Base-by-base conservation (phyloP, 179 eudicot species). In the Camellia oleifera region DNA sequence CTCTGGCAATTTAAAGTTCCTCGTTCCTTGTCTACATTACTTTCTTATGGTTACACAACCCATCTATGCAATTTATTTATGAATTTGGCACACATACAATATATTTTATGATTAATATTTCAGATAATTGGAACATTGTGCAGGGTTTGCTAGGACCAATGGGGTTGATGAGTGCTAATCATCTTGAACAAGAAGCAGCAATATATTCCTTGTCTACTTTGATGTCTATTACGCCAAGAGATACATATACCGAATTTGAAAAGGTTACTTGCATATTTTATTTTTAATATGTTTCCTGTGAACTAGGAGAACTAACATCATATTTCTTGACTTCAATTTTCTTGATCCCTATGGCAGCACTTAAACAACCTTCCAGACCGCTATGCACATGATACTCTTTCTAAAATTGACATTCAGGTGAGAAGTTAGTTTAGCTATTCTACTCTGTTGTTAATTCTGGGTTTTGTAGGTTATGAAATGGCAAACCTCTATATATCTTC, bases 321-420 rank as follows among this genome's bases (percentile, higher is more conserved):
- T 40, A 40, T 72, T 64, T 74, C 52, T 46, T 84, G 66, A 84
- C 66, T 32, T 73, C 72, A 48, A 61, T 14, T 78, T 58, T 83
- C 57, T 70, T 26, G 46, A 40, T 73, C 45, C 40, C 60, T 57
- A 84, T 80, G 71, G 64, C 94, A 97, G 98, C 89, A 89, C 85
- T 82, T 94, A 63, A 80, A 78, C 77, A 82, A 80, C 81, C 88
- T 90, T 82, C 92, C 95, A 53, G 98, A 91, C 70, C 90, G 87
- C 79, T 65, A 53, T 76, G 90, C 88, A 17, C 99, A 94, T 80
- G 87, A 97, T 84, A 61, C 83, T 74, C 92, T 97, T 70, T 87
- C 94, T 40, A 88, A 80, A 75, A 88, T 77, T 89, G 99, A 97
- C 72, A 88, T 97, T 85, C 91, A 90, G 98, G 99, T 92, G 73